A percentile compares a stretch with the other conserved stretches of the same genome.
These are phyloP conservation scores for Hamigera avellanea DNA, from an alignment of 495 filamentous ascomycete genomes.

Conservation along the genomic window DNA sequence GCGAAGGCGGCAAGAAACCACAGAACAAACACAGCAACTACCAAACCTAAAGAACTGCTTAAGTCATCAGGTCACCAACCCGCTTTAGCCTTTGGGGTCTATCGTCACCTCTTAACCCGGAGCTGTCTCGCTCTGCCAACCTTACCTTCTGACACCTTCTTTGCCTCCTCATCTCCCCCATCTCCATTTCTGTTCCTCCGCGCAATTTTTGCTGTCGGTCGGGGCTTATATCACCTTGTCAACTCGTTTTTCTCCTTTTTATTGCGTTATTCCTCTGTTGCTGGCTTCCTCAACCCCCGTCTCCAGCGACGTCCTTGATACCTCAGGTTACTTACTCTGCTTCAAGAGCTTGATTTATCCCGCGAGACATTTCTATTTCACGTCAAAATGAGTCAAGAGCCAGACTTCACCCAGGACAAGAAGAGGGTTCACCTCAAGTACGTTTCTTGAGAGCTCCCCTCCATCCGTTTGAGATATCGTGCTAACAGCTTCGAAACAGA, in stretches of 20 bases:
- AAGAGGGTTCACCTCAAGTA: slow-evolving; percentile 89
- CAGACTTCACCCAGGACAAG: slow-evolving; percentile 62
- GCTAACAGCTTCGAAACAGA: slow-evolving; percentile 42
- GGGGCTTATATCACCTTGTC: slow-evolving; percentile 1
- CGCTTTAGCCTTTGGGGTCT: too few relatives aligned
- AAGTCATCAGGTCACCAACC: slow-evolving; percentile 20
- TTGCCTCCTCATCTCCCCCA: slow-evolving; percentile 6
- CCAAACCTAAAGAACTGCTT: slow-evolving; percentile 12
- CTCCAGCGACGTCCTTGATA: slow-evolving; percentile 1
- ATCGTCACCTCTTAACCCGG: slow-evolving; percentile 34
- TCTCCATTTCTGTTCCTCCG: slow-evolving; percentile 7
- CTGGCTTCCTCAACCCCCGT: not conserved
- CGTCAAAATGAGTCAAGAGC: slow-evolving; percentile 53
- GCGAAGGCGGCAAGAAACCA: slow-evolving; percentile 15
- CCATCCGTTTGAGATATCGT: slow-evolving; percentile 10
- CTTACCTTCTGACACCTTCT: too few relatives aligned
- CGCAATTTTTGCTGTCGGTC: slow-evolving; percentile 17
- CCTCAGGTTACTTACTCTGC: slow-evolving; percentile 7
- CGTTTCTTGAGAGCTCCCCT: slow-evolving; percentile 15
- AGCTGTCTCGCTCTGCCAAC: slow-evolving; percentile 17
- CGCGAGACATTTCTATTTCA: slow-evolving; percentile 1
- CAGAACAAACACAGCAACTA: slow-evolving; percentile 6
- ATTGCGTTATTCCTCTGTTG: not conserved
- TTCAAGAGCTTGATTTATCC: slow-evolving; percentile 6
- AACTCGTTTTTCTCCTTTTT: not conserved